Percentiles rank a stretch among this genome's conserved stretches.
These are phyloP conservation scores for Botrytis paeoniae DNA, from an alignment of 2,329 filamentous ascomycete species.

Conservation along the genomic window DNA sequence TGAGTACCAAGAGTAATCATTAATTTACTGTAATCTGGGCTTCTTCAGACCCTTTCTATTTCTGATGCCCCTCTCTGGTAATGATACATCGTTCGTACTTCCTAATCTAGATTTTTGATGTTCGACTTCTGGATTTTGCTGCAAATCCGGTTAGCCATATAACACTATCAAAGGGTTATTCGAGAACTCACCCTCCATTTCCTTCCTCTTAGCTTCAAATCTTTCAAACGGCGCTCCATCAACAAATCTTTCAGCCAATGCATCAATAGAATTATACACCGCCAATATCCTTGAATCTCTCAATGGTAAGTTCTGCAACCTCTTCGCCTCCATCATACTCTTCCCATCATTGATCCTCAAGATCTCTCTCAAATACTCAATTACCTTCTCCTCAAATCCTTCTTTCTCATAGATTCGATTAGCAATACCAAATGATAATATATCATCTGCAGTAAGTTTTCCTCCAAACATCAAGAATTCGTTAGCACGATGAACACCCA, in stretches of 20 bases:
- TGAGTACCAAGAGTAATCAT: neutral
- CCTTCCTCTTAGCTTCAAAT: constrained; percentile 43
- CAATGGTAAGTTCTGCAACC: constrained; percentile 47
- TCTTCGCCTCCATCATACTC: constrained; percentile 52
- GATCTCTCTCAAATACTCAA: constrained; percentile 44
- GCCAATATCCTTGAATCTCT: constrained; percentile 46
- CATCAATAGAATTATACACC: constrained; percentile 47
- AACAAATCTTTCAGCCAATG: constrained; percentile 48
- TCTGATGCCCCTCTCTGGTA: neutral
- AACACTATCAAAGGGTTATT: neutral
- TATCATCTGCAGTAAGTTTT: constrained; percentile 44
- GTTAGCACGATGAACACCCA: constrained; percentile 50
- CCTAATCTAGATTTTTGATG: constrained; percentile 27
- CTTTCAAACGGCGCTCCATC: constrained; percentile 45
- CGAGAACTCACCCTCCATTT: constrained; percentile 32
- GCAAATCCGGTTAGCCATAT: neutral
- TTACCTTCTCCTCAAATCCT: constrained; percentile 43
- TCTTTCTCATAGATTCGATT: constrained; percentile 45
- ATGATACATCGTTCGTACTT: too few relatives aligned
- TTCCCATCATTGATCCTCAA: constrained; percentile 47
- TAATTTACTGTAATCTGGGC: neutral
- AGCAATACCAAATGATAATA: constrained; percentile 45
- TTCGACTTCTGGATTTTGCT: constrained; percentile 29
- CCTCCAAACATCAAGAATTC: constrained; percentile 52
- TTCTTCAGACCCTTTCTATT: neutral